These are phyloP conservation scores for Diospyros lotus DNA, from an alignment of 148 eudicot genomes.

Conservation along the genomic window DNA sequence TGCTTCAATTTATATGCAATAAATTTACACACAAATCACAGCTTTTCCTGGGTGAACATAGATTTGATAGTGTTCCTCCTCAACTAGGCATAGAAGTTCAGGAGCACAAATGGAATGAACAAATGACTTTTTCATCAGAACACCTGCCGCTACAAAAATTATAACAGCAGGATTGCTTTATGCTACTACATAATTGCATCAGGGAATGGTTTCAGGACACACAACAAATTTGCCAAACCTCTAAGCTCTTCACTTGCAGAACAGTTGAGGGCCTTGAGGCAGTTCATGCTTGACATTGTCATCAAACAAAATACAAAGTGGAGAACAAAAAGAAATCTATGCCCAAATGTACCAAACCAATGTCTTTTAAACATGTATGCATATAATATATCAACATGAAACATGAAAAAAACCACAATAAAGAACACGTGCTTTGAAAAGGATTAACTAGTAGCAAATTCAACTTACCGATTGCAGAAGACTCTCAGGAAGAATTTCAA, in stretches of 20 bases:
- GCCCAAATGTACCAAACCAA: background rate
- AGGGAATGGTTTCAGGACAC: background rate
- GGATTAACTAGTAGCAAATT: background rate
- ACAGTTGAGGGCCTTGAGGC: no score
- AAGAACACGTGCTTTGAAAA: background rate
- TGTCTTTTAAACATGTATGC: no score
- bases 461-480: conserved; percentile 66
- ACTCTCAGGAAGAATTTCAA: conserved; percentile 51
- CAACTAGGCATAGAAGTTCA: background rate
- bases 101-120: background rate
- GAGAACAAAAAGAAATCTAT: background rate
- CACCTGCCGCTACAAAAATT: background rate
- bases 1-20: background rate
- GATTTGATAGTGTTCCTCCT: background rate
- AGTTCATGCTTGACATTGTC: background rate
- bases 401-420: background rate
- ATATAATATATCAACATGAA: background rate
- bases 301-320: background rate
- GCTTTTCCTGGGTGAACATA: background rate
- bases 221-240: no score
- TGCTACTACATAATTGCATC: background rate
- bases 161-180: background rate
- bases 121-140: conserved; percentile 3
- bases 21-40: background rate
- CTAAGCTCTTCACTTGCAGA: no score